These are phyloP conservation scores for Solanum bulbocastanum DNA, from an alignment of 257 asterid genomes.

Conservation along the genomic window DNA sequence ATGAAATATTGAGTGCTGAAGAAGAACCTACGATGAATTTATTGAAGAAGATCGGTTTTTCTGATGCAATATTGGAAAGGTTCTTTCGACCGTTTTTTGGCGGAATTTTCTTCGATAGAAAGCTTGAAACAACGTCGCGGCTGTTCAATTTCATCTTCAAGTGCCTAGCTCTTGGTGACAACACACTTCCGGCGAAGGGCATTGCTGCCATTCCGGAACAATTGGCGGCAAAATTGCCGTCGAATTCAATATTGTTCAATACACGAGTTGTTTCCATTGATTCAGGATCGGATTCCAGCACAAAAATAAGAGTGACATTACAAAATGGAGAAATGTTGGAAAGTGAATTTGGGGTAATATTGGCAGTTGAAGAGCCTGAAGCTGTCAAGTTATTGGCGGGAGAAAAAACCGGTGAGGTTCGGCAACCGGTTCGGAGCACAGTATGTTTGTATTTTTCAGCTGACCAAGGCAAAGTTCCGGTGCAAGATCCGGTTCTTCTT, in stretches of 20 bases:
- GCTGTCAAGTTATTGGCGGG: slow-evolving; percentile 42
- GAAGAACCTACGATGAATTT: slow-evolving; percentile 48
- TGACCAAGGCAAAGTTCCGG: slow-evolving; percentile 45
- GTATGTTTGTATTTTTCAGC: slow-evolving; percentile 64
- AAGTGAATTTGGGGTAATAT: slow-evolving; percentile 59
- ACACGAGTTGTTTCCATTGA: slow-evolving; percentile 43
- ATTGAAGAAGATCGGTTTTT: slow-evolving; percentile 51
- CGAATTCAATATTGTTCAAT: slow-evolving; percentile 36
- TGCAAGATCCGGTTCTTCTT: slow-evolving; percentile 57
- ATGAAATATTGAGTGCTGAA: slow-evolving; percentile 44
- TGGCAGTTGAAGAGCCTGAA: slow-evolving; percentile 73
- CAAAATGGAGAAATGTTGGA: slow-evolving; percentile 40
- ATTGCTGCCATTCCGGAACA: slow-evolving; percentile 80
- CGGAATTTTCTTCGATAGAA: slow-evolving; percentile 73
- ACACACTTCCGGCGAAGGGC: slow-evolving; percentile 75
- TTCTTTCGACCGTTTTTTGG: slow-evolving; percentile 87
- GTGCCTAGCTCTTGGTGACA: slow-evolving; percentile 79
- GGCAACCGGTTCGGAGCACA: slow-evolving; percentile 62
- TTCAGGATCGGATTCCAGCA: slow-evolving; percentile 11
- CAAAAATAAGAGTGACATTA: slow-evolving; percentile 19
- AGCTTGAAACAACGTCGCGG: slow-evolving; percentile 80
- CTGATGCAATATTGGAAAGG: slow-evolving; percentile 63
- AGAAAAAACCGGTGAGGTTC: slow-evolving; percentile 10
- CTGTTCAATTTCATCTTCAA: slow-evolving; percentile 75
- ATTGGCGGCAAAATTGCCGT: slow-evolving; percentile 48